A percentile compares a stretch with the other conserved stretches of the same genome.
Evolutionary conservation across 139 green algal species (phyloP).

Genomic region (Tetratostichococcus sp.): DNA sequence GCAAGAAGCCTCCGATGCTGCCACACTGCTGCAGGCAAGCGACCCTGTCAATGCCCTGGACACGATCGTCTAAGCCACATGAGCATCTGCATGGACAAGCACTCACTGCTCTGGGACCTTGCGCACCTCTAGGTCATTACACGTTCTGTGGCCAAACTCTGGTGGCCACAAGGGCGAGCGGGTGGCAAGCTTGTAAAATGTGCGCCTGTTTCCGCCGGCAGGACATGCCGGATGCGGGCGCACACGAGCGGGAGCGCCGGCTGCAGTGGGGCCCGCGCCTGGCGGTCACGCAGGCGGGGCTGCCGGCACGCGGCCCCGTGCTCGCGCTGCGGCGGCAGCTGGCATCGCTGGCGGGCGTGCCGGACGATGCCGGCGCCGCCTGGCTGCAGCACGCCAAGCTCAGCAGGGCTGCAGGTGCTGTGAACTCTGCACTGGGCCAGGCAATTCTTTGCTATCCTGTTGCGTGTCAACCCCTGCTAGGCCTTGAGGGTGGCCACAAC

Average conservation of each 20-base stretch:
- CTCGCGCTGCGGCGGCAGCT: conserved; percentile 76
- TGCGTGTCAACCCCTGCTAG: background rate
- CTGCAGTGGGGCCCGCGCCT: conserved; percentile 76
- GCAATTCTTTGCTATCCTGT: too few relatives aligned
- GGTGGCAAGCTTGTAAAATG: background rate
- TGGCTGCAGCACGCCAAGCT: conserved; percentile 84
- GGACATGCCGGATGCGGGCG: conserved; percentile 4
- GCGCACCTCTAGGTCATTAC: too few relatives aligned
- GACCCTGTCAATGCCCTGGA: too few relatives aligned
- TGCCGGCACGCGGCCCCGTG: conserved; percentile 77
- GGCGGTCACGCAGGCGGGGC: conserved; percentile 48
- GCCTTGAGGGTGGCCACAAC: too few relatives aligned
- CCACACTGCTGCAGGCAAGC: conserved; percentile 13
- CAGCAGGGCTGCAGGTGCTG: conserved; percentile 56
- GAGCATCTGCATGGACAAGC: too few relatives aligned
- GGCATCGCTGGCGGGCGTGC: conserved; percentile 44
- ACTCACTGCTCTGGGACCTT: too few relatives aligned
- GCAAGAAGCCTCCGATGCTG: conserved; percentile 41
- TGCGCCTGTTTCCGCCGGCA: background rate
- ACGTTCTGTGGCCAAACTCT: too few relatives aligned
- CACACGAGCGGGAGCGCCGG: conserved; percentile 30
- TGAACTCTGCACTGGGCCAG: too few relatives aligned
- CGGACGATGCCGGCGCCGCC: conserved; percentile 47
- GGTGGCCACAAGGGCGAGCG: background rate
- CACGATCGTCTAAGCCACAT: too few relatives aligned